Evolutionary conservation across 257 asterid species (phyloP), one percentile per base, ranked within the genome.

Genomic region (Solanum megistacrolobum): DNA sequence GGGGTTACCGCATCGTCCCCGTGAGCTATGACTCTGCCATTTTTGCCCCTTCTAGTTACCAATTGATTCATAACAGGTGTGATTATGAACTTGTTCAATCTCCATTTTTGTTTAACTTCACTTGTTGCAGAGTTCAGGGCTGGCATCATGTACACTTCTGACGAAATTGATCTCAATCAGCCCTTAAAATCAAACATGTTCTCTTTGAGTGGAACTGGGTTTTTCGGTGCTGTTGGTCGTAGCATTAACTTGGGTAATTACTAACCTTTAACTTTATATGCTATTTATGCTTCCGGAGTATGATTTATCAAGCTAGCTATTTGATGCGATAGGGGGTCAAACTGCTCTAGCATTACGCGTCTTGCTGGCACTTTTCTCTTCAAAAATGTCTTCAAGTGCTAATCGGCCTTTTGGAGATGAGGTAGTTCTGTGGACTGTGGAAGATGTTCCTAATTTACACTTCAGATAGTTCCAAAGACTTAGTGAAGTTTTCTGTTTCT

Each of bases 371-470:
- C 84, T 93, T 43, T 93, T 95, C 90, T 96, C 98, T 76, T 94
- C 98, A 10, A 96, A 95, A 92, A 41, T 96, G 91, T 96, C 98
- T 58, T 92, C 96, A 39, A 92, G 90, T 90, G 92, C 88, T 85
- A 94, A 94, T 86, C 96, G 96, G 21, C 95, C 96, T 84, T 96
- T 96, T 86, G 99, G 99, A 25, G 98, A 94, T 89, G 99, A 96
- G 96, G 98, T 96, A 78, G 36, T 66, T 84, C 71, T 72, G 48
- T 73, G 29, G 46, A 34, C 60, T 23, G 13, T 69, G 81, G 5
- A 23, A 69, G 38, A 87, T 48, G 25, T 27, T 23, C 43, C 68
- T 25, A 55, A 75, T 27, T 81, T 9, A 46, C 39, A 35, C 38
- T 14, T 25, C 14, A 18, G 87, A 58, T 55, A 60, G 12, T 34